Base-by-base conservation (phyloP, 208 protist species). In the Strigomonas galati region DNA sequence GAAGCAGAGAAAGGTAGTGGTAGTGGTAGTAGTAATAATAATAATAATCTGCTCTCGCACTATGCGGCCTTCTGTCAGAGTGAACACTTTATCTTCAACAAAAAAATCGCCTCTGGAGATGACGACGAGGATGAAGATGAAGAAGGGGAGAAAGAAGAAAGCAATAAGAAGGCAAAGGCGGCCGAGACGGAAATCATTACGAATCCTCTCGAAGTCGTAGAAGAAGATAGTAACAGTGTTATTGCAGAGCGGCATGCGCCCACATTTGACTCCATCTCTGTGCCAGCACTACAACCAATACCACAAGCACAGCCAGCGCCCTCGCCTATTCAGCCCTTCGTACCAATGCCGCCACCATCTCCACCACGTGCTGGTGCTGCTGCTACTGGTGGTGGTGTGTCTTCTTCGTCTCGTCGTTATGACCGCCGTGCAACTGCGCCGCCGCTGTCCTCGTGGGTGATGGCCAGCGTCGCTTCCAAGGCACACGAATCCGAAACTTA, bases 11-110 rank as follows among this genome's bases (percentile, higher is more conserved):
- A 56, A 28, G 19, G 26, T 28, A 28, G n/a, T 26, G 26, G 26
- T 24, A 56, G 7, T 7, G 51, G 26, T 31, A 58, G 31, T 58
- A 58, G 31, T 31, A 30, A 58, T 58, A 40, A 40, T 7, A 61
- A 37, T 44, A 28, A 21, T 21, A 37, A 37, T 37, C 9, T 46
- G 40, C 40, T 9, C 14, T 9, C 40, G 9, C 40, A 46, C 40
- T 46, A 46, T 15, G 40, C 40, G 1, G 40, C 40, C 9, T 46
- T 46, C 14, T 46, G 40, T 19, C 12, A 9, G 1, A 46, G 40
- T 17, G 12, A 46, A 15, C 40, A 46, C 14, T 46, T 46, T 15
- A 46, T 46, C 40, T 19, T 46, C 40, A 46, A 44, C 26, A 23
- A 37, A 24, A 10, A 6, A 23, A 12, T n/a, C 10, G 6, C 32